These are phyloP conservation scores for Neoboletus brunneissimus DNA, from an alignment of 768 basidiomycete genomes.

Conservation along the genomic window DNA sequence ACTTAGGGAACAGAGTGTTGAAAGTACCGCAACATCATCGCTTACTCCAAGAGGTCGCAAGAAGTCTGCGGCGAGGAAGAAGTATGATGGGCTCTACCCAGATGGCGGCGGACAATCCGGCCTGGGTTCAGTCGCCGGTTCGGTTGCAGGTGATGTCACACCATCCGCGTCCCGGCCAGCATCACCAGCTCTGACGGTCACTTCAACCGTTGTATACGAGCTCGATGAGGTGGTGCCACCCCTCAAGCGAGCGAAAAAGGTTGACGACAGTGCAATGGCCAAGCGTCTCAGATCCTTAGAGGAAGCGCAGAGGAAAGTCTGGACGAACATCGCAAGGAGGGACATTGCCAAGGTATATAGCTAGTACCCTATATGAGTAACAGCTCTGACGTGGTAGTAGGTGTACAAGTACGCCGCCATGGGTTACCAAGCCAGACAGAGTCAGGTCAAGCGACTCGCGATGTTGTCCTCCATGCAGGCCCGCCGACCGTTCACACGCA, in stretches of 20 bases:
- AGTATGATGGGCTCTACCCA: slow-evolving; percentile 45
- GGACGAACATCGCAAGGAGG: slow-evolving; percentile 82
- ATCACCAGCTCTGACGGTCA: slow-evolving; percentile 56
- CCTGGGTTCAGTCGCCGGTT: slow-evolving; percentile 47
- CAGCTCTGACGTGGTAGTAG: slow-evolving; percentile 36
- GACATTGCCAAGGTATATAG: slow-evolving; percentile 74
- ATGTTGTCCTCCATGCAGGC: slow-evolving; percentile 74
- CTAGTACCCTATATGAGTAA: background rate
- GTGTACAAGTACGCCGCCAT: slow-evolving; percentile 75
- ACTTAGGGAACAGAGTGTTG: slow-evolving; percentile 55
- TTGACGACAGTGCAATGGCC: slow-evolving; percentile 67
- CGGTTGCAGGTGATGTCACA: slow-evolving; percentile 66
- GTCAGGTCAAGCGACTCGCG: slow-evolving; percentile 74
- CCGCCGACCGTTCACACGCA: slow-evolving; percentile 68
- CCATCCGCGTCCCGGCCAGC: slow-evolving; percentile 67
- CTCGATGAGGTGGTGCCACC: slow-evolving; percentile 68
- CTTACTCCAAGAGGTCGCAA: slow-evolving; percentile 53
- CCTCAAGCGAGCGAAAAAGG: slow-evolving; percentile 71
- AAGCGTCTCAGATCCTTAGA: slow-evolving; percentile 77
- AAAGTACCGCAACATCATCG: slow-evolving; percentile 45
- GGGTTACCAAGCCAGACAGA: slow-evolving; percentile 62
- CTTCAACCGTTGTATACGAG: slow-evolving; percentile 65
- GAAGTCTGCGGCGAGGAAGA: slow-evolving; percentile 56
- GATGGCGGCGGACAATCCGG: slow-evolving; percentile 51
- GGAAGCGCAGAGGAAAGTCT: slow-evolving; percentile 84